Percentiles rank a stretch among this genome's conserved stretches.
Conservation (phyloP, 345 rosid species). For the Corchorus olitorius region DNA sequence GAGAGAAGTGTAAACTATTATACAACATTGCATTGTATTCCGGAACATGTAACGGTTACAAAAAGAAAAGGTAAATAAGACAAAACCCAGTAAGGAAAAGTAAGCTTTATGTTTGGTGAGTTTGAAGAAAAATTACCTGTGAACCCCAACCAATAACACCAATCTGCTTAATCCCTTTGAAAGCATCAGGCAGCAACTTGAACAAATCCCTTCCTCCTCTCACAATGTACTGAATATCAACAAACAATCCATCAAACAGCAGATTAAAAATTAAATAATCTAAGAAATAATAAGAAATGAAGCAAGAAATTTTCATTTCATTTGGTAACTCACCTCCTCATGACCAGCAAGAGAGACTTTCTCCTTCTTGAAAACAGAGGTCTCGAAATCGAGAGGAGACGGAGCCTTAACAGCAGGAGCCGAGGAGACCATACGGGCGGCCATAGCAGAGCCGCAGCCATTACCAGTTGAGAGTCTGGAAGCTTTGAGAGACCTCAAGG, state of each 20-base stretch:
- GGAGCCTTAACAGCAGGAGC: conserved; percentile 42
- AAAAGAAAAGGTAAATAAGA: neutral
- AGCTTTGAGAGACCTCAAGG: conserved; percentile 38
- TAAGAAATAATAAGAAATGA: neutral
- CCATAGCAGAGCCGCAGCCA: conserved; percentile 42
- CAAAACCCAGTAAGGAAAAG: neutral
- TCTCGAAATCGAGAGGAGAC: conserved; percentile 58
- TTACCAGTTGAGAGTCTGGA: conserved; percentile 25
- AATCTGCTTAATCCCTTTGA: conserved; percentile 89
- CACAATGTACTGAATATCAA: conserved; percentile 67
- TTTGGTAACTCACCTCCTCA: conserved; percentile 53
- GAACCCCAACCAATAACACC: conserved; percentile 98
- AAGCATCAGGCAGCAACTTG: conserved; percentile 74
- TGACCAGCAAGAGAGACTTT: conserved; percentile 73
- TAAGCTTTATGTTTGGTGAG: neutral
- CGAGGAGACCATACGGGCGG: conserved; percentile 50
- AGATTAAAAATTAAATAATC: conserved; percentile 10
- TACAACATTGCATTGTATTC: neutral
- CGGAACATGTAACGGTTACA: neutral
- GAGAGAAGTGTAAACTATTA: neutral
- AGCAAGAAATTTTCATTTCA: neutral
- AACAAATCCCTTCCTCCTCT: conserved; percentile 96
- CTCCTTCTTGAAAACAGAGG: conserved; percentile 82
- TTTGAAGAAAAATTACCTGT: conserved; percentile 44
- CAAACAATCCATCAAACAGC: neutral